A percentile compares a stretch with the other conserved stretches of the same genome.
phyloP scores from a whole-genome alignment of 2,329 filamentous ascomycete species.

The Ceratocystis alfenasii region DNA sequence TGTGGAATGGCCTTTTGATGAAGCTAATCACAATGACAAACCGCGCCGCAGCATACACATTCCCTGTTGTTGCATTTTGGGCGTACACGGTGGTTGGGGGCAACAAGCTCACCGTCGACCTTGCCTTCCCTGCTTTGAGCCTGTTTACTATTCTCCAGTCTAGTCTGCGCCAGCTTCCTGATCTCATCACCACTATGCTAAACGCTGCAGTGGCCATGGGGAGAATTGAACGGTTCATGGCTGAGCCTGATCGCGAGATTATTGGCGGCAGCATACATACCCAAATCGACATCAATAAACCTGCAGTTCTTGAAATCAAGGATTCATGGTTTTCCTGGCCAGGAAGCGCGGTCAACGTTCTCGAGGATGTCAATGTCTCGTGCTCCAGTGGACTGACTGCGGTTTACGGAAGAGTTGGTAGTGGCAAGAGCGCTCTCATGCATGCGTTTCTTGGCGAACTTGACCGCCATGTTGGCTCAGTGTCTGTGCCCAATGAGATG shows the following conservation, averaged over 20 bases:
- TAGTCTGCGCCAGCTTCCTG: slow-evolving; percentile 62
- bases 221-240: slow-evolving; percentile 77
- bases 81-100: slow-evolving; percentile 64
- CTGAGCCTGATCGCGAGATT: slow-evolving; percentile 62
- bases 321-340: slow-evolving; percentile 71
- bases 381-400: slow-evolving; percentile 43
- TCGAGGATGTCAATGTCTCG: slow-evolving; percentile 36
- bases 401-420: slow-evolving; percentile 47
- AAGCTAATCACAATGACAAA: slow-evolving; percentile 57
- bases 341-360: slow-evolving; percentile 42
- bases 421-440: slow-evolving; percentile 50
- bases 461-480: slow-evolving; percentile 48
- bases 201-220: slow-evolving; percentile 74
- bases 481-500: slow-evolving; percentile 38
- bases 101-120: slow-evolving; percentile 58
- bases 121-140: slow-evolving; percentile 77
- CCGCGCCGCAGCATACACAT: slow-evolving; percentile 56
- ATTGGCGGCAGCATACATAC: slow-evolving; percentile 25
- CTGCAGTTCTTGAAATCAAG: slow-evolving; percentile 40
- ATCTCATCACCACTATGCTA: slow-evolving; percentile 61
- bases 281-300: slow-evolving; percentile 25
- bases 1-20: slow-evolving; percentile 52
- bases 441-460: slow-evolving; percentile 51
- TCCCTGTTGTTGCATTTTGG: slow-evolving; percentile 71
- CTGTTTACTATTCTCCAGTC: slow-evolving; percentile 65